Conservation (phyloP, 768 basidiomycete genomes). For the Tricholoma matsutake region DNA sequence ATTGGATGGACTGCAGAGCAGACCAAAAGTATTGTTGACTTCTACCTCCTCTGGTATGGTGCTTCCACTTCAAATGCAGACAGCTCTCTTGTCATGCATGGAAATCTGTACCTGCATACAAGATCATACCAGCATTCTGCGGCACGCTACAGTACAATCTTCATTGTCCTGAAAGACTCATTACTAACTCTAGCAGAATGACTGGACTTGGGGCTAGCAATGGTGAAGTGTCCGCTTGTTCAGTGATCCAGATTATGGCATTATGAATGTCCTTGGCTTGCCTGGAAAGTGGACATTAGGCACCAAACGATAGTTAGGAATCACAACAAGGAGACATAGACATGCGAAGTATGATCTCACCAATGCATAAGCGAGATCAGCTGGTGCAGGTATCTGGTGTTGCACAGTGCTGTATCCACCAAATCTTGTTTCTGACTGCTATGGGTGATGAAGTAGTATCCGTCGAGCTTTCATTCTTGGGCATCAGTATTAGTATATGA, state of each 20-base stretch:
- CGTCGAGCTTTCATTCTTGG: conserved; percentile 54
- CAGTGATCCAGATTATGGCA: conserved; percentile 51
- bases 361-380: conserved; percentile 51
- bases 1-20: too few species aligned
- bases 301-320: conserved; percentile 67
- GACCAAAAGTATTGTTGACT: too few species aligned
- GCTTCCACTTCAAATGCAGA: too few species aligned
- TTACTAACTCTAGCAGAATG: conserved; percentile 64
- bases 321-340: conserved; percentile 57
- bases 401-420: conserved; percentile 53
- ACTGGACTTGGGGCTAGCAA: too few species aligned
- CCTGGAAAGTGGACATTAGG: conserved; percentile 56
- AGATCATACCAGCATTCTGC: conserved; percentile 40
- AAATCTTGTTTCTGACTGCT: conserved; percentile 39
- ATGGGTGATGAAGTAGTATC: conserved; percentile 52
- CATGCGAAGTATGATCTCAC: conserved; percentile 61
- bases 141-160: conserved; percentile 23
- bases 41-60: too few species aligned
- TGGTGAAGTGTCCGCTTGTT: conserved; percentile 31
- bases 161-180: conserved; percentile 32
- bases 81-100: too few species aligned
- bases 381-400: conserved; percentile 43
- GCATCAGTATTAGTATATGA: too few species aligned
- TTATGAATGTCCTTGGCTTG: conserved; percentile 57
- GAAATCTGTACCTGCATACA: conserved; percentile 44